Base-by-base conservation (phyloP, 1,139 yeast species). In the Suhomyces maxii region DNA sequence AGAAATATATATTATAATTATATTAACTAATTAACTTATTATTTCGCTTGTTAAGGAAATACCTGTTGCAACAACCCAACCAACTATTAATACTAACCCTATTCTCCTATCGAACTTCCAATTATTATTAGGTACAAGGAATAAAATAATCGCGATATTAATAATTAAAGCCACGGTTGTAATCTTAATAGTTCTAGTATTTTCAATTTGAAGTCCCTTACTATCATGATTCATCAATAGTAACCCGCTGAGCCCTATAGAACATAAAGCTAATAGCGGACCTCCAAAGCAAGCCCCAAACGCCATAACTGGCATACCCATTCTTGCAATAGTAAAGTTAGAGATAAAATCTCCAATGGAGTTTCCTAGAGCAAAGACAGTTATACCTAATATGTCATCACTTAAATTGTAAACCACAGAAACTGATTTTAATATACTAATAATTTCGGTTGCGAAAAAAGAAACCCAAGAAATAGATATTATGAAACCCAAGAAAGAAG, bases 211-310 rank as follows among this genome's bases (percentile, higher is more conserved):
- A 49, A 51, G 41, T 23, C 52, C 49, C 37, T 47, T 10, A 14
- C 40, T n/a, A 6, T 40, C 33, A 9, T 54, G 48, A 3, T 66
- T 59, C 52, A 83, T 68, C 1, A 79, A 65, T 4, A 85, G 54
- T 35, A 88, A 57, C 0, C 93, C 89, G 53, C 86, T 84, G 7
- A 85, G 65, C 34, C 71, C 84, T 67, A 66, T 65, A 32, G 69
- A 76, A 44, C 77, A 64, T 33, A 79, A 61, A 26, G 81, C 72
- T 25, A 80, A 58, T 9, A 91, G 68, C 0, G 98, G 98, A 1
- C 97, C 95, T 1, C 97, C 98, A 64, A 90, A 88, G 60, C 97
- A 91, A 0, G 98, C 97, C 11, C 95, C 87, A 36, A 93, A 74
- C 0, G 98, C 97, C 93, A 91, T 89, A 51, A 87, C 77, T 0